Conservation (phyloP, 2,329 filamentous ascomycete genomes). For the Penicillium rolfsii region DNA sequence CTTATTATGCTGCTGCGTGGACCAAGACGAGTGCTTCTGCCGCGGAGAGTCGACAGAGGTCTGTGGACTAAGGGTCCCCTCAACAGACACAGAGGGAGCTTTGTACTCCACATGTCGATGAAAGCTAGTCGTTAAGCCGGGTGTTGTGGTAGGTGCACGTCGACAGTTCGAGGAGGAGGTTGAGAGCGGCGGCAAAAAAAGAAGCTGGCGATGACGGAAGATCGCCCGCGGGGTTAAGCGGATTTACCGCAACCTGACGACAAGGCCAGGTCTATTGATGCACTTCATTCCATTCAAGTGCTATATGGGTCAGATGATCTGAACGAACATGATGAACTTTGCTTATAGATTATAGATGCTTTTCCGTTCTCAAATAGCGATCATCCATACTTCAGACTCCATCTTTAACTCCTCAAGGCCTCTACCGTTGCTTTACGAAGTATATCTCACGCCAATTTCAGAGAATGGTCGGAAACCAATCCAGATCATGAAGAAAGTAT, state of each 20-base stretch:
- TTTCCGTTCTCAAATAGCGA: neutral
- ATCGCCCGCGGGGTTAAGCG: conserved; percentile 35
- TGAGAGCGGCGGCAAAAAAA: neutral
- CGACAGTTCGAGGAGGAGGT: neutral
- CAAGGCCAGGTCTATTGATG: neutral
- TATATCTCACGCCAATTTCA: no score
- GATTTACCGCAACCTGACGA: conserved; percentile 30
- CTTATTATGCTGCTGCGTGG: conserved; percentile 37
- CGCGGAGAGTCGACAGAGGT: conserved; percentile 34
- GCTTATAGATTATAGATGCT: neutral
- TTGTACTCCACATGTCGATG: conserved; percentile 35
- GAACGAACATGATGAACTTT: neutral
- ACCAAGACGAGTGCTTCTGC: conserved; percentile 31
- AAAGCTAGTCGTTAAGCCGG: neutral
- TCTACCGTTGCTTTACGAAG: no score
- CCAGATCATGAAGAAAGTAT: no score
- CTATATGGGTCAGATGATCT: neutral
- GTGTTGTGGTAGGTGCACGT: neutral
- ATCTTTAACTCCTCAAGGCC: no score
- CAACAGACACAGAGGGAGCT: conserved; percentile 16
- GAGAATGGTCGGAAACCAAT: no score
- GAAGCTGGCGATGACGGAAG: conserved; percentile 19
- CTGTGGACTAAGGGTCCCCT: conserved; percentile 29
- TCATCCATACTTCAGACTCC: neutral
- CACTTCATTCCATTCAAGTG: neutral